phyloP scores from a whole-genome alignment of 1,284 basidiomycete genomes.

The Hortiboletus rubellus region DNA sequence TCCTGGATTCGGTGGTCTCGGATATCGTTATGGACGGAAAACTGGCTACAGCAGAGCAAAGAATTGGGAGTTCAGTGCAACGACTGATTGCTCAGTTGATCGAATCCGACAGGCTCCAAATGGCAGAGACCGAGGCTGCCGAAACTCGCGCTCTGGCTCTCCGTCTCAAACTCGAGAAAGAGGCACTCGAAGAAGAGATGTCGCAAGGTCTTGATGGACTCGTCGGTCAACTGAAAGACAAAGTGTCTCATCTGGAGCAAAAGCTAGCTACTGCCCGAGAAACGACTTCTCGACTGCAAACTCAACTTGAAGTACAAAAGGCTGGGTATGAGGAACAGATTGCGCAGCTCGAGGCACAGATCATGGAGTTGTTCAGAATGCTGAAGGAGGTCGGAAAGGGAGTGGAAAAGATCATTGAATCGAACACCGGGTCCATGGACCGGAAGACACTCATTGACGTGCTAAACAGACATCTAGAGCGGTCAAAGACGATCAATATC shows the following conservation, averaged over 20 bases:
- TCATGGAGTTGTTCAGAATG: constrained; percentile 93
- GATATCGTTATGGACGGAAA: constrained; percentile 95
- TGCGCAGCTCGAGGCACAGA: constrained; percentile 86
- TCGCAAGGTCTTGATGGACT: constrained; percentile 80
- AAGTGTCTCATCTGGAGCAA: constrained; percentile 75
- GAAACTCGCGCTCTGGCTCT: constrained; percentile 65
- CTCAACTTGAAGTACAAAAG: constrained; percentile 81
- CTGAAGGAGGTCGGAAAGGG: constrained; percentile 80
- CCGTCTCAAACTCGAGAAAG: constrained; percentile 70
- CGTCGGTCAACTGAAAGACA: constrained; percentile 78
- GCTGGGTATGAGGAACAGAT: constrained; percentile 85
- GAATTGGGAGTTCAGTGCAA: constrained; percentile 89
- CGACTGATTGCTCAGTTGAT: constrained; percentile 89
- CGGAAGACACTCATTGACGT: constrained; percentile 79
- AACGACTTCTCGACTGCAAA: constrained; percentile 72
- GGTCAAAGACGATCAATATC: constrained; percentile 82
- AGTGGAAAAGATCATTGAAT: constrained; percentile 72
- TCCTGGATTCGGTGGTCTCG: constrained; percentile 91
- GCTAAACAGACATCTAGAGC: constrained; percentile 81
- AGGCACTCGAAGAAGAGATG: constrained; percentile 78
- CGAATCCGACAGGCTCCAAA: constrained; percentile 84
- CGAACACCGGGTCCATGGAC: constrained; percentile 63
- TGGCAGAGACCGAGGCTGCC: constrained; percentile 76
- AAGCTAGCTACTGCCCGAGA: constrained; percentile 79
- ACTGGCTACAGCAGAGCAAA: constrained; percentile 78